Percentiles rank a stretch among this genome's conserved stretches.
Evolutionary conservation across 495 filamentous ascomycete species (phyloP).

Genomic region (Podospora australis): DNA sequence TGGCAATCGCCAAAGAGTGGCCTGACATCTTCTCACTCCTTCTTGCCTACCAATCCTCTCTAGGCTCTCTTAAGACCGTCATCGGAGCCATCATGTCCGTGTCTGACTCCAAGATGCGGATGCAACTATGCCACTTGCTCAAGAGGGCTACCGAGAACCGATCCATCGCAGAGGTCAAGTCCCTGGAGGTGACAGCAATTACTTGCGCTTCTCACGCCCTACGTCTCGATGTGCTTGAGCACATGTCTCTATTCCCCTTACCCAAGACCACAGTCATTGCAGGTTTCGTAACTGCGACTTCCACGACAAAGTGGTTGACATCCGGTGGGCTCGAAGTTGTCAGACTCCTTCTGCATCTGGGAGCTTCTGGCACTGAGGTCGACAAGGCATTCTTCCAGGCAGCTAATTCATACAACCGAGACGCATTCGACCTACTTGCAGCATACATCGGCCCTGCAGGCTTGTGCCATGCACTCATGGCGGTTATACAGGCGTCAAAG

Average conservation of each 20-base stretch:
- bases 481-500: neutral
- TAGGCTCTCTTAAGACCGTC: neutral
- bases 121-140: no score
- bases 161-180: no score
- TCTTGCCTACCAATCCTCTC: neutral
- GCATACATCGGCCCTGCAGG: neutral
- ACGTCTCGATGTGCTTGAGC: neutral
- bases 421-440: neutral
- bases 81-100: neutral
- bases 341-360: neutral
- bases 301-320: neutral
- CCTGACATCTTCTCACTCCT: neutral
- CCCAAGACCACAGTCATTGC: neutral
- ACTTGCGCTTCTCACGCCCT: neutral
- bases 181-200: neutral
- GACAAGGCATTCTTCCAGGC: neutral
- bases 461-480: neutral
- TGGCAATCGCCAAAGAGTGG: neutral
- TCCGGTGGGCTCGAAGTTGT: neutral
- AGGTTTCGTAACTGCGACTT: neutral
- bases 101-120: neutral
- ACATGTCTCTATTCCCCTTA: neutral
- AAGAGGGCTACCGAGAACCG: no score
- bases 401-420: neutral
- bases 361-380: neutral